A percentile compares a stretch with the other conserved stretches of the same genome.
These are phyloP conservation scores for Apophysomyces ossiformis DNA, from an alignment of 371 early-diverging fungal species.

Conservation along the genomic window DNA sequence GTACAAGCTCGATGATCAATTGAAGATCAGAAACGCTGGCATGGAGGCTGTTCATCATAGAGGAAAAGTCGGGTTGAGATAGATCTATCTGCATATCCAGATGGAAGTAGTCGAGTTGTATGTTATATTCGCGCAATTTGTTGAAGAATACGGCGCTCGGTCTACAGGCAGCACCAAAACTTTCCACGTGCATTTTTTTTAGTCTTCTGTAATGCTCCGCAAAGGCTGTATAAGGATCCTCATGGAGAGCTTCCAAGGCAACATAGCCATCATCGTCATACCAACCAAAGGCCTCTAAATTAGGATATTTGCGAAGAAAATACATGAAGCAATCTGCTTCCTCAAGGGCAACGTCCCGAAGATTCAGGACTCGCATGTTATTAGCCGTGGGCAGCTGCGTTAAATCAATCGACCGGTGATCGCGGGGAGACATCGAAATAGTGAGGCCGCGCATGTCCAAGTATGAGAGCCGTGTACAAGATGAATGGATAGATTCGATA, in stretches of 20 bases:
- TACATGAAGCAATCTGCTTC: not conserved
- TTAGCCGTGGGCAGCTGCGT: not conserved
- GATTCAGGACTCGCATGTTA: not conserved
- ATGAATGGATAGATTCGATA: not conserved
- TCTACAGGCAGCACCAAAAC: not conserved
- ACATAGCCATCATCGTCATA: not conserved
- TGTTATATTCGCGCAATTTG: not conserved
- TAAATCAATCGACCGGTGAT: not conserved
- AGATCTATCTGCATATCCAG: not conserved
- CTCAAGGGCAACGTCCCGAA: not conserved
- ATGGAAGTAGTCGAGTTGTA: not conserved
- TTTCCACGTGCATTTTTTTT: not conserved
- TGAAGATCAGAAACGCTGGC: not conserved
- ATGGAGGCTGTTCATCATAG: not conserved
- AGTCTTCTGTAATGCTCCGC: not conserved
- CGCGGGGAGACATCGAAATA: not conserved
- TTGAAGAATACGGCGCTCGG: not conserved
- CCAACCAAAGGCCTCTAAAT: not conserved
- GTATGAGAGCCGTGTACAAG: not conserved
- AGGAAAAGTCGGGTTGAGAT: not conserved
- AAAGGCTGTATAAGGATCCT: not conserved
- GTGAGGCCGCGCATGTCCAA: not conserved
- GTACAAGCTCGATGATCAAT: not conserved
- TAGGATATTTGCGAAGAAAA: not conserved
- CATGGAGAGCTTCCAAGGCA: not conserved